Evolutionary conservation across 208 protist species (phyloP).

Genomic region (Acanthamoeba healyi): DNA sequence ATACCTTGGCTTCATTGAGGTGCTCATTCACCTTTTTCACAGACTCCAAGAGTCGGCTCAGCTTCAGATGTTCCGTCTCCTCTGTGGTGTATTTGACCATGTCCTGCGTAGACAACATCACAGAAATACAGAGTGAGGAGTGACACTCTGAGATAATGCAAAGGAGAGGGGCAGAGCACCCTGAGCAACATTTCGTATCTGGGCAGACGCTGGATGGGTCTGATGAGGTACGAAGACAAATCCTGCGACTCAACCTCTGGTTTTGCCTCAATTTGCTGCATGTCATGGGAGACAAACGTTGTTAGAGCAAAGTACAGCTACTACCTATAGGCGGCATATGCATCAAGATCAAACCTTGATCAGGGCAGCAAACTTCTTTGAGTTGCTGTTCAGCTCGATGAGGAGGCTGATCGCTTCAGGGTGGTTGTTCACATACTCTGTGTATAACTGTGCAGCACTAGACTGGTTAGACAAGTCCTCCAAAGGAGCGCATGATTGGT

Average conservation of each 20-base stretch:
- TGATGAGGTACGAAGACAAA: conserved; percentile 50
- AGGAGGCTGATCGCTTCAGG: conserved; percentile 26
- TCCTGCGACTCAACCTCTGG: conserved; percentile 52
- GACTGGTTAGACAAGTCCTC: neutral
- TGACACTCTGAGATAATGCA: too few species aligned
- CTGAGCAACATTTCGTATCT: conserved; percentile 46
- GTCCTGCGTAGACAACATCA: conserved; percentile 6
- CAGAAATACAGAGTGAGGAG: conserved; percentile 2
- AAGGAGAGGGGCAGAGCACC: neutral
- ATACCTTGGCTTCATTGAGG: conserved; percentile 56
- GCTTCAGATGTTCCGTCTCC: conserved; percentile 43
- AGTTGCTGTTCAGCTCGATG: conserved; percentile 16
- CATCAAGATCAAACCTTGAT: neutral
- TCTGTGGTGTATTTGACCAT: conserved; percentile 67
- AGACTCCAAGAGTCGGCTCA: conserved; percentile 38
- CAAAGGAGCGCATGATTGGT: neutral
- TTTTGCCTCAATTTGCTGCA: conserved; percentile 43
- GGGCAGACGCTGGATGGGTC: conserved; percentile 45
- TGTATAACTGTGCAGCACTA: conserved; percentile 30
- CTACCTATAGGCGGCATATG: too few species aligned
- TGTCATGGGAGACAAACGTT: too few species aligned
- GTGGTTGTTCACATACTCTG: conserved; percentile 70
- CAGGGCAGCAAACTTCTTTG: conserved; percentile 65
- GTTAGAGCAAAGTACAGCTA: too few species aligned
- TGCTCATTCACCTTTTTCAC: conserved; percentile 64